Base-by-base conservation (phyloP, 805 yeast genomes). In the Monosporozyma servazzii region DNA sequence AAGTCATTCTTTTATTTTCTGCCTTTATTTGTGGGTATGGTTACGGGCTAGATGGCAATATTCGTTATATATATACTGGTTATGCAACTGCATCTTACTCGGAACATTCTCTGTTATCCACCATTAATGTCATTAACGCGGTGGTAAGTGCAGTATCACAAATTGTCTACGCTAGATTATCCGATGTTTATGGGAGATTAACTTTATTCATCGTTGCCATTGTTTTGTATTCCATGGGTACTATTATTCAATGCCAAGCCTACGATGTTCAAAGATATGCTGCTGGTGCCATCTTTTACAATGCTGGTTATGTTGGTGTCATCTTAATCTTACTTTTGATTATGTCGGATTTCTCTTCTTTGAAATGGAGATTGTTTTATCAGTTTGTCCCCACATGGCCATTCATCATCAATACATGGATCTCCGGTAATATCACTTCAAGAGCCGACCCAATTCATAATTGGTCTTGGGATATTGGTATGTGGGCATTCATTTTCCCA, bases 401-500 rank as follows among this genome's bases (percentile, higher is more conserved):
- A 2, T 82, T 76, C 59, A 78, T 86, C 59, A 81, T 86, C 67
- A 86, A 83, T 67, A 82, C 91, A 15, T 86, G 93, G 93, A 75
- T 84, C 51, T 68, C 82, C 29, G 91, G 88, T 61, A 71, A 81
- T 58, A 71, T 86, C 47, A 67, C 76, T 15, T 56, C 64, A 8
- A 68, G 68, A 33, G 68, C 68, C 11, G 66, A 66, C 27, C 69
- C 70, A 33, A 3, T 50, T 11, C 48, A 55, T 5, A 62, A 73
- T 33, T 82, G 88, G 83, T 73, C 80, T 11, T 85, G 90, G 90
- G 84, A 83, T 60, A 79, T 84, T 58, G 89, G 84, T 40, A 84
- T 85, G 78, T 85, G 86, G 86, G 88, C 89, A 1, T 81, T 82
- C 58, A 82, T 85, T 56, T 78, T 81, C 74, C 90, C 90, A 36